phyloP scores from a whole-genome alignment of 768 basidiomycete genomes.

The Auricularia cornea region DNA sequence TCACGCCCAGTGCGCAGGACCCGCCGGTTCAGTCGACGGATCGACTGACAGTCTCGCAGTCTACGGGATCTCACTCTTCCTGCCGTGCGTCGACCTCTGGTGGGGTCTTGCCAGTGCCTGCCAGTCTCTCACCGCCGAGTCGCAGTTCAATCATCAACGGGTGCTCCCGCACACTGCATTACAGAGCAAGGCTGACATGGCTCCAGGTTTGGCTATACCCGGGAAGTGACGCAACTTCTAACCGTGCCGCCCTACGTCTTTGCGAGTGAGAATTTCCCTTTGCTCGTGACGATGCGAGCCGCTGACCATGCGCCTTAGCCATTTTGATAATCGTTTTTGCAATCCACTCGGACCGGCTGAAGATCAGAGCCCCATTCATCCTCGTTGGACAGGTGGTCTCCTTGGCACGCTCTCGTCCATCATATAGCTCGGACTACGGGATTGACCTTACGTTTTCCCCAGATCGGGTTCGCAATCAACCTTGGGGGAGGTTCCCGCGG shows the following conservation, averaged over 20 bases:
- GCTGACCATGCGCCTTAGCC: background rate
- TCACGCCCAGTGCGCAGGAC: constrained; percentile 46
- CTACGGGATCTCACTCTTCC: constrained; percentile 62
- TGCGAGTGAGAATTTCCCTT: background rate
- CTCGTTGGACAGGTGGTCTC: background rate
- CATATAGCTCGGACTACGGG: background rate
- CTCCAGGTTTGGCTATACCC: constrained; percentile 5
- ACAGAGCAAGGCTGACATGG: too few relatives aligned
- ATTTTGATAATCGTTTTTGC: background rate
- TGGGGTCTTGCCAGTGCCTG: background rate
- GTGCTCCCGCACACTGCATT: constrained; percentile 20
- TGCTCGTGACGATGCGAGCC: too few relatives aligned
- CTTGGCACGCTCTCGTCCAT: background rate
- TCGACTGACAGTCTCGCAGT: constrained; percentile 27
- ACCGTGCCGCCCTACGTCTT: constrained; percentile 8
- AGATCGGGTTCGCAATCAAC: background rate
- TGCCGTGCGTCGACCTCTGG: constrained; percentile 42
- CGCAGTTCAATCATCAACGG: constrained; percentile 50
- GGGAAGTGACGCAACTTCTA: constrained; percentile 6
- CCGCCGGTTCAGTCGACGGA: background rate
- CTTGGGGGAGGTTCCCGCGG: background rate
- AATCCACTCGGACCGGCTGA: background rate
- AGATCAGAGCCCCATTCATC: background rate
- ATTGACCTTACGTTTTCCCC: background rate
- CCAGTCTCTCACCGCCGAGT: background rate